Evolutionary conservation across 2,329 filamentous ascomycete species (phyloP), one percentile per base, ranked within the genome.

Genomic region (Diaporthe amygdali): DNA sequence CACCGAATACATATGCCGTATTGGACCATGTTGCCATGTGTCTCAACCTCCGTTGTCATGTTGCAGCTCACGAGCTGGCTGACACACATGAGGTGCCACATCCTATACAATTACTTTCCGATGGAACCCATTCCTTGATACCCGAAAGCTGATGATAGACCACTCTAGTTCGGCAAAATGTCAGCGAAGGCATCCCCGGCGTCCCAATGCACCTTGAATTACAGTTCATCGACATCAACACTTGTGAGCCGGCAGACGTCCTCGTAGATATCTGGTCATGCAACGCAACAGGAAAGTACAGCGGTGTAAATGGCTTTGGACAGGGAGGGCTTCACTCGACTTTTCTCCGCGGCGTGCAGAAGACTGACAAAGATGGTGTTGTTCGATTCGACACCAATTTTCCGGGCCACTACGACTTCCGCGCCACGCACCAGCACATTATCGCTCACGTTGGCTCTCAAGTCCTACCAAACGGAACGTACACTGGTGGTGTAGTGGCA

Each of bases 321-420:
- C 69, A 56, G 25, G 51, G 61, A 15, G 51, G 69, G 32, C 74
- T 83, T 52, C 78, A 80, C 25, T 80, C 80, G 1, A 86, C 84
- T 20, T 87, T 81, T 76, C 80, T 87, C 7, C 84, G 86, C 2
- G 86, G 86, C 41, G 82, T 87, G 56, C 83, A 86, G 74, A 76
- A 79, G 22, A 84, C 84, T 1, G 81, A 87, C 72, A 72, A 75
- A 4, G 83, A 86, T 56, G 86, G 86, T 46, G 83, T 88, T 17
- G 84, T 84, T 22, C 79, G 79, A 49, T 88, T 88, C 76, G 81
- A 85, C 46, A 87, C 84, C 15, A 79, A 82, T 34, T 83, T 86
- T 76, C 84, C 84, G 1, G 84, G 84, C 10, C 84, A 85, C 75
- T 82, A 83, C 76, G 71, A 76, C 37, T 79, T 79, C 2, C 79